Conservation (phyloP, 2,329 filamentous ascomycete species). For the Sodiomyces alkalinus region DNA sequence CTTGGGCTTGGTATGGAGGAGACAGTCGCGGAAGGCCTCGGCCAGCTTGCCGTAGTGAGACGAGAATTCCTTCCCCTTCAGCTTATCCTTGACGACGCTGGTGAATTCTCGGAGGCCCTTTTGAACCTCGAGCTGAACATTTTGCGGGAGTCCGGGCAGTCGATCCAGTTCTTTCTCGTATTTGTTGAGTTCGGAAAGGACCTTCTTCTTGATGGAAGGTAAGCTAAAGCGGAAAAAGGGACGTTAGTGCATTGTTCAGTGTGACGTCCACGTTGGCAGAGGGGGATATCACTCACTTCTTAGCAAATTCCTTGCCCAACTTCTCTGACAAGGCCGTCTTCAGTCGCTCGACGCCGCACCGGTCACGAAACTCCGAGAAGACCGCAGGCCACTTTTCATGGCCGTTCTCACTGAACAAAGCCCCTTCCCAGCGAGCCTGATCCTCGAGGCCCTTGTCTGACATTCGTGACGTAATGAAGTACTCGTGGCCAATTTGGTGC, state of each 20-base stretch:
- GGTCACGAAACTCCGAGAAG: slow-evolving; percentile 30
- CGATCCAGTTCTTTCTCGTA: slow-evolving; percentile 39
- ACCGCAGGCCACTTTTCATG: slow-evolving; percentile 29
- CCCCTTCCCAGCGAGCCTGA: slow-evolving; percentile 34
- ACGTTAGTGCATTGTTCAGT: no score
- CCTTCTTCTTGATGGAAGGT: slow-evolving; percentile 37
- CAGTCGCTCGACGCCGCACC: slow-evolving; percentile 38
- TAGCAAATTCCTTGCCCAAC: slow-evolving; percentile 36
- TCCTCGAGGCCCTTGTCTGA: slow-evolving; percentile 36
- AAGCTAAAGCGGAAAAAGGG: slow-evolving; percentile 17
- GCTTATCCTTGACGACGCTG: slow-evolving; percentile 31
- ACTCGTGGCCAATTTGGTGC: slow-evolving; percentile 56
- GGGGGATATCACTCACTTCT: slow-evolving; percentile 30
- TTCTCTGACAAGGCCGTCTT: slow-evolving; percentile 36
- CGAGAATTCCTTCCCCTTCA: slow-evolving; percentile 34
- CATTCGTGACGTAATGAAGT: slow-evolving; percentile 62
- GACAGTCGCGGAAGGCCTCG: slow-evolving; percentile 31
- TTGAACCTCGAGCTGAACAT: slow-evolving; percentile 51
- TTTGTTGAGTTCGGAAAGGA: slow-evolving; percentile 28
- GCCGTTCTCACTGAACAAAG: slow-evolving; percentile 28
- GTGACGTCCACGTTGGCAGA: slow-evolving; percentile 9
- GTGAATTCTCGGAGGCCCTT: slow-evolving; percentile 44
- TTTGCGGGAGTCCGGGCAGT: slow-evolving; percentile 52
- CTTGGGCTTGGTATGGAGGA: slow-evolving; percentile 31
- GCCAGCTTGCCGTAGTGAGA: slow-evolving; percentile 30